A percentile compares a stretch with the other conserved stretches of the same genome.
These are phyloP conservation scores for Nakazawaea anatomiae DNA, from an alignment of 805 yeast genomes.

Conservation along the genomic window DNA sequence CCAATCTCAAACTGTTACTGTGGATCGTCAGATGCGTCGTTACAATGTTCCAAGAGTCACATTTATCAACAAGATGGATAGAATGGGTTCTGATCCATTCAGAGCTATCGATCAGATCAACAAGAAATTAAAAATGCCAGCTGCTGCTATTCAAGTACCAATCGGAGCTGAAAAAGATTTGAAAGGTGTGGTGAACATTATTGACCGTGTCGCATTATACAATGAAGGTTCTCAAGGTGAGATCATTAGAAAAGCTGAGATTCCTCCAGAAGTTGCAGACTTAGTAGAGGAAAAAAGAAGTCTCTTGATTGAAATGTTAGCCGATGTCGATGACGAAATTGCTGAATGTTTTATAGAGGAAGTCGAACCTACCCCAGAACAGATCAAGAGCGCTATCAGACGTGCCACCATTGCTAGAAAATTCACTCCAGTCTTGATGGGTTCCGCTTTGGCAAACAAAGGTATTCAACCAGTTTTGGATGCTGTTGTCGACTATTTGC, in stretches of 20 bases:
- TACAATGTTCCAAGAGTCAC: conserved; percentile 96
- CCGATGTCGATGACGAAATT: conserved; percentile 97
- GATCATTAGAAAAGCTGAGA: conserved; percentile 48
- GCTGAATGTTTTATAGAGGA: conserved; percentile 92
- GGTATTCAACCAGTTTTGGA: conserved; percentile 95
- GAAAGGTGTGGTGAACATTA: conserved; percentile 86
- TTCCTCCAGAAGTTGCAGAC: conserved; percentile 77
- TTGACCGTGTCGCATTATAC: conserved; percentile 80
- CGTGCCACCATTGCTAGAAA: conserved; percentile 92
- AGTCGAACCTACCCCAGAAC: conserved; percentile 75
- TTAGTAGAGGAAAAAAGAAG: conserved; percentile 88
- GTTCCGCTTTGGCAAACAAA: conserved; percentile 94
- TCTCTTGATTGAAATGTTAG: conserved; percentile 83
- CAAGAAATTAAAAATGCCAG: conserved; percentile 80
- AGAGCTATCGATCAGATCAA: conserved; percentile 89
- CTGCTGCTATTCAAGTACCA: conserved; percentile 97
- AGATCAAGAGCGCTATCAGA: conserved; percentile 85
- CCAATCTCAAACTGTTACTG: conserved; percentile 97
- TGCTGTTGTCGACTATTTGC: conserved; percentile 92
- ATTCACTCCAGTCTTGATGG: conserved; percentile 99
- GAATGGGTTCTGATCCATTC: conserved; percentile 99
- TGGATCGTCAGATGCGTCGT: conserved; percentile 97
- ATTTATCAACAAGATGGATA: conserved; percentile 96
- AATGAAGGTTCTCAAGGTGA: conserved; percentile 93
- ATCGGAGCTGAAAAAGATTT: conserved; percentile 88